Base-by-base conservation (phyloP, 495 filamentous ascomycete species). In the Penicillium angulare region DNA sequence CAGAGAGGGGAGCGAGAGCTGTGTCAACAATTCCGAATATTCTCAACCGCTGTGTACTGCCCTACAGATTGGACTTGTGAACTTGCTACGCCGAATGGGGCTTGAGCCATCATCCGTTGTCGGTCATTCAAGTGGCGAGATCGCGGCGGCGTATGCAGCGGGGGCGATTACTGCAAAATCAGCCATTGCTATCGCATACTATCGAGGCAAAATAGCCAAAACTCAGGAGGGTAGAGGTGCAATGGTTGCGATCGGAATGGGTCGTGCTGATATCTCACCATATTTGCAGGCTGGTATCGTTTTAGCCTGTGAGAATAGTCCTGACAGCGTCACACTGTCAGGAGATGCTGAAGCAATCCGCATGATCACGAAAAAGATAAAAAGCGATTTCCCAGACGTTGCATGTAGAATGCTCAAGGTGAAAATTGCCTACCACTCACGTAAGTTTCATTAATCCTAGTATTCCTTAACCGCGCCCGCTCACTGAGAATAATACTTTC, bases 231-330 rank as follows among this genome's bases (percentile, higher is more conserved):
- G 17, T 0, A 22, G 27, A 0, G 60, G 62, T 12, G 50, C 51
- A 1, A 71, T 67, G 69, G 64, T 54, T 0, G 65, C 60, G 8
- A 50, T 73, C 22, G 66, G 68, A 0, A 52, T 78, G 0, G 51
- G 52, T 10, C 40, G 47, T 3, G 48, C 53, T 0, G 50, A 57
- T 4, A 63, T 65, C 20, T n/a, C 27, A 0, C 29, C 23, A 13
- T 58, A 63, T 26, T 35, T 73, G 1, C 47, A 44, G 3, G 29
- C 49, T 1, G 53, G 59, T n/a, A 72, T 71, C 2, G 52, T 56
- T 9, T 43, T 79, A 18, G 75, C 69, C 3, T 78, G 75, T 56
- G 61, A 69, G 33, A 79, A 76, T 47, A 69, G 64, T 36, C 66
- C 65, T 1, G 21, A 56, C 12, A 76, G 67, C 47, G 56, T 61